Percentiles rank a stretch among this genome's conserved stretches.
Conservation (phyloP, 108 stramenopile genomes). For the Fistulifera pelliculosa region DNA sequence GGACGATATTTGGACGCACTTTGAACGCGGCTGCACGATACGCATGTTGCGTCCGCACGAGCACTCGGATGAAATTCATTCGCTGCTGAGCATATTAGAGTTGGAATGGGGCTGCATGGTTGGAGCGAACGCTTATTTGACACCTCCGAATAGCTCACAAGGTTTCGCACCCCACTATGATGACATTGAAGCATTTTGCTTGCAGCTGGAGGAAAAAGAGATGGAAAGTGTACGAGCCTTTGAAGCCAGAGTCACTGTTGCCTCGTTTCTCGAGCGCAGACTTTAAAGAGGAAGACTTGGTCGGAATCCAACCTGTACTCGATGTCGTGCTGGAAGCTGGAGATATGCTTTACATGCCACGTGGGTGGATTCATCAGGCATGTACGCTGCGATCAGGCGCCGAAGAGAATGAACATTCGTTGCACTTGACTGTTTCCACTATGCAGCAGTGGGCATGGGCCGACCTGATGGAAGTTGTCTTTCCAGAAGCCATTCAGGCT, state of each 20-base stretch:
- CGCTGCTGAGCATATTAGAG: constrained; percentile 81
- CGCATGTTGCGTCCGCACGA: constrained; percentile 93
- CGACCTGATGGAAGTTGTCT: constrained; percentile 77
- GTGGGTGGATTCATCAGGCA: constrained; percentile 97
- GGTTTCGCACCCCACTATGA: constrained; percentile 99
- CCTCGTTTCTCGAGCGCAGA: constrained; percentile 67
- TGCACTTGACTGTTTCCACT: constrained; percentile 92
- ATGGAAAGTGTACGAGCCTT: constrained; percentile 86
- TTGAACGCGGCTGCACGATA: constrained; percentile 74
- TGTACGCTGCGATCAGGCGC: constrained; percentile 40
- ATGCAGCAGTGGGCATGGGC: constrained; percentile 92
- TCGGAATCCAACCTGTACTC: constrained; percentile 44
- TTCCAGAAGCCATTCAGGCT: constrained; percentile 83
- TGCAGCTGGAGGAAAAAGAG: constrained; percentile 91
- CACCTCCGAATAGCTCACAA: constrained; percentile 79
- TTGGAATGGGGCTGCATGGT: constrained; percentile 90
- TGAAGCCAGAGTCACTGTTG: constrained; percentile 41
- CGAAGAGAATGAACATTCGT: constrained; percentile 53
- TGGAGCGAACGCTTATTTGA: constrained; percentile 94
- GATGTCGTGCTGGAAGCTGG: constrained; percentile 82
- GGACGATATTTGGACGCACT: constrained; percentile 67
- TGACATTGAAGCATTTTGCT: constrained; percentile 94
- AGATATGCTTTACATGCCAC: constrained; percentile 89
- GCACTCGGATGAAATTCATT: constrained; percentile 65
- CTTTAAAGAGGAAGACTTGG: constrained; percentile 59